Base-by-base conservation (phyloP, 768 basidiomycete genomes). In the Steccherinum ochraceum region DNA sequence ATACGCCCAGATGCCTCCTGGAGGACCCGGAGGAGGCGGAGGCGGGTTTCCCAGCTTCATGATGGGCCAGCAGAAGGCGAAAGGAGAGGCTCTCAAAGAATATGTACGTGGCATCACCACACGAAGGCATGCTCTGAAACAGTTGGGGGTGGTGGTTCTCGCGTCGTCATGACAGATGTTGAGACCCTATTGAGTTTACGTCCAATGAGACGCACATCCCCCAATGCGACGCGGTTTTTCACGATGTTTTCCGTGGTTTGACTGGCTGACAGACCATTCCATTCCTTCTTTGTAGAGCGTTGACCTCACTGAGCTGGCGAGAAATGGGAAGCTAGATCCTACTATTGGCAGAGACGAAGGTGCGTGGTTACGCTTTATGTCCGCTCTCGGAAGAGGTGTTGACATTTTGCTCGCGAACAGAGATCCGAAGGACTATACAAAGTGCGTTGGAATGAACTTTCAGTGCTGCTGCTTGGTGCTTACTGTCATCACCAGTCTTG, bases 371-470 rank as follows among this genome's bases (percentile, higher is more conserved):
- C 11, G 11, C 16, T 23, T 24, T 13, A 10, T 47, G 35, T 19
- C 13, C 3, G 13, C 13, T 20, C n/a, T n/a, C n/a, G n/a, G n/a
- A n/a, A n/a, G n/a, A n/a, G 2, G 19, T 18, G 7, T 52, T 21
- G 5, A n/a, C n/a, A n/a, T n/a, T n/a, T n/a, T n/a, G n/a, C n/a
- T n/a, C n/a, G n/a, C n/a, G n/a, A 21, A 16, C 61, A 76, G 92
- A 95, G 69, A 95, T 95, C 54, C 79, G 90, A 7, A 74, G 93
- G 45, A 94, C 92, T 1, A 86, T 95, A 52, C 93, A 95, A 68
- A 94, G 89, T 89, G 57, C 67, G 83, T 66, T 41, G 5, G 56
- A 40, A 7, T n/a, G 10, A 30, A 26, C 4, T 35, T 3, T 21
- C 5, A 4, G 3, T 2, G 41, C 3, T 19, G 2, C 23, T 44